Evolutionary conservation across 1,284 basidiomycete genomes (phyloP).

Genomic region (Kwoniella shivajii): DNA sequence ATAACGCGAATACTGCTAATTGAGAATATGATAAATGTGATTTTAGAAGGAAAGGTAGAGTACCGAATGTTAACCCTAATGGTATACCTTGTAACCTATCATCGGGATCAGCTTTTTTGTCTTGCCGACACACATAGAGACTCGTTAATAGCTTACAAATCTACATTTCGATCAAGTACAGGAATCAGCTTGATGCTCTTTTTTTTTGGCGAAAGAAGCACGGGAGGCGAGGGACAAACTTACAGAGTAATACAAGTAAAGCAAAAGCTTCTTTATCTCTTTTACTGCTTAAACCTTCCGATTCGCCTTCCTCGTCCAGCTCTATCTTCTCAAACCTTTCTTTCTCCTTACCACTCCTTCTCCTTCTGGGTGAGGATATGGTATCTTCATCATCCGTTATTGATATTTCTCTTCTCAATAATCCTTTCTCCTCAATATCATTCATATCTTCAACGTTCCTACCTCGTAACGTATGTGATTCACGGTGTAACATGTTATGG

Average conservation of each 20-base stretch:
- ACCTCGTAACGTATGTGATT: constrained; percentile 26
- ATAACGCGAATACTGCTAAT: constrained; percentile 90
- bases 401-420: constrained; percentile 18
- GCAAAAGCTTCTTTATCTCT: constrained; percentile 81
- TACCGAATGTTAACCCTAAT: constrained; percentile 73
- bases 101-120: not conserved
- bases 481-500: constrained; percentile 24
- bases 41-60: constrained; percentile 93
- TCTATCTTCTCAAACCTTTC: constrained; percentile 34
- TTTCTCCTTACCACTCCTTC: constrained; percentile 28
- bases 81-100: constrained; percentile 82
- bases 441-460: constrained; percentile 44
- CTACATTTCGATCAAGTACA: constrained; percentile 8
- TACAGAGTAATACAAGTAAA: constrained; percentile 85
- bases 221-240: constrained; percentile 50
- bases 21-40: constrained; percentile 95
- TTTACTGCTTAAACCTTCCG: constrained; percentile 31
- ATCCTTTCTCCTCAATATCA: constrained; percentile 48
- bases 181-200: constrained; percentile 17
- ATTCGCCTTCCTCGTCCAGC: constrained; percentile 22
- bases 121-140: not conserved
- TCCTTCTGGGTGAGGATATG: constrained; percentile 1
- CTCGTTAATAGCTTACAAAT: constrained; percentile 27
- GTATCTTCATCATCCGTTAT: constrained; percentile 4
- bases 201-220: not conserved